Base-by-base conservation (phyloP, 2,329 filamentous ascomycete genomes). In the Penicillium glabrum region DNA sequence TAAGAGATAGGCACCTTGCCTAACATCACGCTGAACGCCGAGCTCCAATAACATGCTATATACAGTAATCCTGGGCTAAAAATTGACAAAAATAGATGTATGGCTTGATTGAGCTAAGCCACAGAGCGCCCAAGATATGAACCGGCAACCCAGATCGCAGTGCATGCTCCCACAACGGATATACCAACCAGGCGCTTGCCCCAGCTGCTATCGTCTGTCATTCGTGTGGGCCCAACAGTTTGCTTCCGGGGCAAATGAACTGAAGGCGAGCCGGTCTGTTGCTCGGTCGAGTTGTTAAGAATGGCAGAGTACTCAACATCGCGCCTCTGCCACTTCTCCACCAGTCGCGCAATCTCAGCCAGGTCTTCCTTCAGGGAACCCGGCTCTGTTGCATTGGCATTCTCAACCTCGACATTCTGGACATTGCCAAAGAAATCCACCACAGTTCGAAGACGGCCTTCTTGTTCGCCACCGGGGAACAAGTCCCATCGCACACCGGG, bases 341-440 rank as follows among this genome's bases (percentile, higher is more conserved):
- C 82, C 64, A 87, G 77, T 51, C 75, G 77, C 44, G 81, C 89
- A 47, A 97, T 82, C n/a, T 87, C 85, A 33, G 89, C 77, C 59
- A 97, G 76, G 67, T 97, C 92, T 64, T 93, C 88, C 59, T 79
- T 78, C 74, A 84, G 79, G 23, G 69, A 76, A 53, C 69, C 72
- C 16, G 67, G 70, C 49, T 87, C 86, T 46, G 86, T 82, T 37
- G 69, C 62, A 51, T 83, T 81, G 45, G 80, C 79, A 26, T 82
- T 82, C 63, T 95, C 90, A 3, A 98, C 86, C 75, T 98, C 95
- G 3, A 99, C 93, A 65, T 93, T 96, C 73, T 99, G 95, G 14
- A 98, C 92, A 72, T 98, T 99, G 24, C 95, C 95, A 62, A 99
- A 98, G 77, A 99, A 99, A 72, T 99, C 95, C 67, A 96, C 96